These are phyloP conservation scores for Kondoa malvinella DNA, from an alignment of 768 basidiomycete genomes.

Conservation along the genomic window DNA sequence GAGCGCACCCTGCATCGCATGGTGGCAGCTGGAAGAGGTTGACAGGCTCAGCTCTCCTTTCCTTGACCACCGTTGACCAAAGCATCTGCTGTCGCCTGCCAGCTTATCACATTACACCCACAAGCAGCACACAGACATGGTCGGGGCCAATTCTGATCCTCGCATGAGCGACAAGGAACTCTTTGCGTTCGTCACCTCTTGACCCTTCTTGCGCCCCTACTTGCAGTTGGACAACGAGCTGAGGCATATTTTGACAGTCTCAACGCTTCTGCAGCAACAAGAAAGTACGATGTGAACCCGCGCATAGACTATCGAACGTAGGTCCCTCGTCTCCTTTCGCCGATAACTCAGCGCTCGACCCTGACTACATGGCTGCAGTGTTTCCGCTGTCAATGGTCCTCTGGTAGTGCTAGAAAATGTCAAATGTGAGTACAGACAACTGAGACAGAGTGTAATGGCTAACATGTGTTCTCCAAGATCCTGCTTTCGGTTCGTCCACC, in stretches of 20 bases:
- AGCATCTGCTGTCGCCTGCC: background rate
- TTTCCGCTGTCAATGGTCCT: constrained; percentile 94
- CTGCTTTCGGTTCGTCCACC: constrained; percentile 6
- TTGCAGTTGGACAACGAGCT: background rate
- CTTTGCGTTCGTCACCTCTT: background rate
- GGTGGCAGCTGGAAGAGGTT: too few relatives aligned
- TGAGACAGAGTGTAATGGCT: constrained; percentile 39
- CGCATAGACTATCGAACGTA: background rate
- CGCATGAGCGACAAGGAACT: background rate
- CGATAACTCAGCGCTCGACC: too few relatives aligned
- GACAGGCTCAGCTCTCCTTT: too few relatives aligned
- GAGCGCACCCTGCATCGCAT: too few relatives aligned
- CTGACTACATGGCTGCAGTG: constrained; percentile 69
- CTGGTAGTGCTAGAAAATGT: constrained; percentile 95
- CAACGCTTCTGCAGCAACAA: background rate
- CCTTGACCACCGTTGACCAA: background rate
- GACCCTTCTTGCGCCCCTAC: background rate
- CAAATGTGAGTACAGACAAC: constrained; percentile 31
- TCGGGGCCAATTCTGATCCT: background rate
- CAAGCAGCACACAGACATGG: background rate
- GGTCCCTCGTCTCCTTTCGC: background rate
- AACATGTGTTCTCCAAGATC: background rate
- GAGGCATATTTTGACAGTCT: background rate
- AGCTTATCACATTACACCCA: background rate
- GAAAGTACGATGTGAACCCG: background rate